Base-by-base conservation (phyloP, 345 rosid genomes). In the Dimocarpus longan region DNA sequence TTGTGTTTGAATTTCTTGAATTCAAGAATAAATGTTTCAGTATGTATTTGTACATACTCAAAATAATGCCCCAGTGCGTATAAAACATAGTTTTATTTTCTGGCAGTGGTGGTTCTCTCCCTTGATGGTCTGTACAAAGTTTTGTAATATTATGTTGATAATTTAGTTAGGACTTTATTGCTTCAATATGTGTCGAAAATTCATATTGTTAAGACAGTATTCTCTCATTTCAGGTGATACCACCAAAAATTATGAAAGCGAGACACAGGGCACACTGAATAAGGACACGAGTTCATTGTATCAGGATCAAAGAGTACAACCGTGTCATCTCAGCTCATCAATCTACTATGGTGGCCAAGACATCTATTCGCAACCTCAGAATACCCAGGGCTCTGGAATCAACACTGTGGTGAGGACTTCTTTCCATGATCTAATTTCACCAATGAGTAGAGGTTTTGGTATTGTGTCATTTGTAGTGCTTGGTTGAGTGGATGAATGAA, bases 271-370 rank as follows among this genome's bases (percentile, higher is more conserved):
- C 75, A 26, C 13, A 4, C 79, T 77, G 68, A 77, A 68, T 66
- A 76, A 65, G 62, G 89, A 87, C 71, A 40, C 11, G 83, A 71
- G 79, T 78, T 87, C 88, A 15, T 39, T 71, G 57, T 89, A 89
- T 80, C 90, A 88, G 40, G 87, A 88, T 1, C 96, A 89, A 80
- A 89, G 80, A 80, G 84, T 86, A 13, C 93, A 90, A 44, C 98
- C 98, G 21, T 89, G 92, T 73, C 90, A 86, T 80, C 84, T 93
- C 16, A 89, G 96, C 83, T 93, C 98, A 42, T 93, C 98, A 3
- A 93, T 93, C 84, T 93, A 84, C 78, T 92, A 93, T 37, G 98
- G 98, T 75, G 96, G 98, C 65, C 98, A 84, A 37, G 98, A 93
- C 76, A 79, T 86, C 24, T 92, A 86, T 78, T 70, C 75, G 78